Percentiles rank a stretch among this genome's conserved stretches.
phyloP scores from a whole-genome alignment of 106 monocot species.

The Alisma plantagoaquatica region DNA sequence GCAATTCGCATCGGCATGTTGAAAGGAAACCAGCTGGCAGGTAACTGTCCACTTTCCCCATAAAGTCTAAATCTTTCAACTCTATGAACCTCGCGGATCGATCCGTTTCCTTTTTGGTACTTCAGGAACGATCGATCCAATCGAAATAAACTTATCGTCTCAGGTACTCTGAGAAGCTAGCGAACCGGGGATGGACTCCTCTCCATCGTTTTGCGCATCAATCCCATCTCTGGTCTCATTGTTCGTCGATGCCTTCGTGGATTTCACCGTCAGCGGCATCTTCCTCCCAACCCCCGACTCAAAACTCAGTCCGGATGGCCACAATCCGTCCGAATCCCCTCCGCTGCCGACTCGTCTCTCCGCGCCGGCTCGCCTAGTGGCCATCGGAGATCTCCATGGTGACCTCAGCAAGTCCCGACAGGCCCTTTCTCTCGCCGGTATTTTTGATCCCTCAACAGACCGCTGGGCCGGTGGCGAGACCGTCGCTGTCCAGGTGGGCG shows the following conservation, averaged over 20 bases:
- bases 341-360: constrained; percentile 29
- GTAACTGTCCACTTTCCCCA: no score
- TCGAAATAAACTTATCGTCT: no score
- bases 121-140: no score
- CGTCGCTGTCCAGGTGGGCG: constrained; percentile 83
- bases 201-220: constrained; percentile 12
- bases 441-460: constrained; percentile 24
- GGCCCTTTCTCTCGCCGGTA: constrained; percentile 65
- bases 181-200: constrained; percentile 1
- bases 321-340: no score
- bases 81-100: no score
- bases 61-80: no score
- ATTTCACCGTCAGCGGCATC: constrained; percentile 72
- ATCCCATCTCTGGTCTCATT: constrained; percentile 55
- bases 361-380: constrained; percentile 57
- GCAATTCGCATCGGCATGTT: no score
- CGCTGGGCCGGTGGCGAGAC: constrained; percentile 61
- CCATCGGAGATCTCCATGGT: constrained; percentile 85
- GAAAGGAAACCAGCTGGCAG: no score
- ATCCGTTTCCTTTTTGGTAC: no score
- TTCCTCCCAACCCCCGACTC: constrained; percentile 39
- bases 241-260: constrained; percentile 94
- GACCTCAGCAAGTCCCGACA: constrained; percentile 57
- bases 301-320: constrained; percentile 6
- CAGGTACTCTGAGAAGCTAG: no score